Evolutionary conservation across 1,284 basidiomycete species (phyloP), one percentile per base, ranked within the genome.

Genomic region (Macrocybe sp.): DNA sequence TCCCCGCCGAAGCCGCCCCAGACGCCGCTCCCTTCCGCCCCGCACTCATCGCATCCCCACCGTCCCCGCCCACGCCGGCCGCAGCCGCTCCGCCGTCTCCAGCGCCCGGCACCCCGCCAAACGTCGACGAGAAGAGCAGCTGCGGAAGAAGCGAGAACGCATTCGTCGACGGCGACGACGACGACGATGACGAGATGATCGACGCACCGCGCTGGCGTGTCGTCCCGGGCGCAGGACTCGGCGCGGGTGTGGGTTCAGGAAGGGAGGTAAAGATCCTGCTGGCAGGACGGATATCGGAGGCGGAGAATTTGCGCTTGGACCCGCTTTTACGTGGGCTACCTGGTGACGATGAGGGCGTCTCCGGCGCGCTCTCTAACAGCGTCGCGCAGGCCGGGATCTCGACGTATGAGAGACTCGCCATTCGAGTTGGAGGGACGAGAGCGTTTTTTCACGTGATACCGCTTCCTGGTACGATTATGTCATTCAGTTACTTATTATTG

Each of bases 381-480:
- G 70, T 67, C 0, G 72, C 77, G 41, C 69, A 70, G 11, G 67
- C 43, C 0, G 79, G 79, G 35, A 81, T 64, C 2, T 74, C 69
- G 45, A 79, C 68, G 55, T 80, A 81, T 45, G 76, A 74, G 32
- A 79, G 64, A 12, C 67, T 68, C 41, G 74, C 68, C 75, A 77
- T 73, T 14, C 46, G 45, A 46, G 11, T 9, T 28, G 5, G 41
- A 28, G 30, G n/a, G 11, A n/a, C 7, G 41, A 10, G 29, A 40
- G 9, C 9, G 38, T 40, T 40, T 10, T 32, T 32, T 12, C 41
- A 42, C 41, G 41, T 42, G 41, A 42, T 42, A 22, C 22, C 14
- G 14, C 14, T 14, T 14, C 14, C 14, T 14, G 14, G 14, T 14
- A 14, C 14, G 14, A 14, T 14, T 14, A 14, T 14, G 14, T 14